Conservation (phyloP, 1,284 basidiomycete genomes). For the Apiotrichum siamense region DNA sequence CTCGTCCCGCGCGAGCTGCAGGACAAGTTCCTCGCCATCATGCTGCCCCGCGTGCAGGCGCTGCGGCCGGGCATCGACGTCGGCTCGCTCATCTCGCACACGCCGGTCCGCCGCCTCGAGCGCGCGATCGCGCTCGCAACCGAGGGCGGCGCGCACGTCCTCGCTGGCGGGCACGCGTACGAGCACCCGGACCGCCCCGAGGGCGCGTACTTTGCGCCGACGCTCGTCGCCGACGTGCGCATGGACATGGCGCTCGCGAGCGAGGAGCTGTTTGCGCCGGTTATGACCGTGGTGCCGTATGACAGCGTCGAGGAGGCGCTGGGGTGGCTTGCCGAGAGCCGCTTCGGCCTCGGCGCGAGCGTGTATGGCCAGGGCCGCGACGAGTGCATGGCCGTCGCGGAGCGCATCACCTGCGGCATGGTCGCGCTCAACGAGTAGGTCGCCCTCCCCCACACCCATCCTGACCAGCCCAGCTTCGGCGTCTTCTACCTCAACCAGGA, state of each 20-base stretch:
- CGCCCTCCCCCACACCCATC: neutral
- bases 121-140: slow-evolving; percentile 64
- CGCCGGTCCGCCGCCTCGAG: slow-evolving; percentile 62
- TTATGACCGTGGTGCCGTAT: slow-evolving; percentile 77
- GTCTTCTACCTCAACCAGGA: slow-evolving; percentile 88
- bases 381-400: slow-evolving; percentile 70
- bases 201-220: slow-evolving; percentile 78
- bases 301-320: slow-evolving; percentile 74
- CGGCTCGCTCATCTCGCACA: slow-evolving; percentile 51
- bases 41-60: slow-evolving; percentile 59
- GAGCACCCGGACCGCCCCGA: slow-evolving; percentile 60
- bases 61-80: slow-evolving; percentile 57
- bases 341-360: slow-evolving; percentile 87
- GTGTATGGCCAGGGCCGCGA: slow-evolving; percentile 82
- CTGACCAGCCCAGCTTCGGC: slow-evolving; percentile 61
- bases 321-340: slow-evolving; percentile 74
- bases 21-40: slow-evolving; percentile 61
- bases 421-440: slow-evolving; percentile 92
- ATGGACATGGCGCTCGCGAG: slow-evolving; percentile 68
- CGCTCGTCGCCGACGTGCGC: slow-evolving; percentile 76
- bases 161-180: slow-evolving; percentile 62
- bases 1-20: slow-evolving; percentile 50
- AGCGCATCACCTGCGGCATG: slow-evolving; percentile 83
- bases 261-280: slow-evolving; percentile 83
- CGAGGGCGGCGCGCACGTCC: slow-evolving; percentile 60